Evolutionary conservation across 106 monocot genomes (phyloP).

Genomic region (Allium fistulosum): DNA sequence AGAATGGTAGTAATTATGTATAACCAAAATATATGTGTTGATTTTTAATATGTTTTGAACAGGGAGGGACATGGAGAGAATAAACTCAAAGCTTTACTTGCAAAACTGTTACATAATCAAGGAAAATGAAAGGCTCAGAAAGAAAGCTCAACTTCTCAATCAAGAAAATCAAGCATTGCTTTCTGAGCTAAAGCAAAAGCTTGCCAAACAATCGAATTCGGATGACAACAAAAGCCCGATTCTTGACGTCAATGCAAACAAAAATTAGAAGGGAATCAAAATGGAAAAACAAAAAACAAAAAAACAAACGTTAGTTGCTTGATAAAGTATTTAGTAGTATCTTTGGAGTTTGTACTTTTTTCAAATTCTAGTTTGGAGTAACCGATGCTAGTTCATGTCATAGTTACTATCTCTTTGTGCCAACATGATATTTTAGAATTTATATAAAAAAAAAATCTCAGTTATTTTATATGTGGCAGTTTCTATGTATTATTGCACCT

Average conservation of each 20-base stretch:
- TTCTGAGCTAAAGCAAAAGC: conserved; percentile 57
- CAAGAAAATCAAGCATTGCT: conserved; percentile 75
- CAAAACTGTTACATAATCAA: conserved; percentile 89
- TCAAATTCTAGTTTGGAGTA: neutral
- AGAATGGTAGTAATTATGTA: neutral
- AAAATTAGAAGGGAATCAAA: neutral
- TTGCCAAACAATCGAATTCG: conserved; percentile 13
- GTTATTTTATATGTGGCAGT: no score
- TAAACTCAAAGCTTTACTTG: conserved; percentile 67
- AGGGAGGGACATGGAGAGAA: conserved; percentile 40
- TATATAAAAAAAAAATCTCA: no score
- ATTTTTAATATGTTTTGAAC: neutral
- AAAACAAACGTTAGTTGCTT: neutral
- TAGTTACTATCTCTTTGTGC: conserved; percentile 1
- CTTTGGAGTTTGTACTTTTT: neutral
- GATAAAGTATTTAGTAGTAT: neutral
- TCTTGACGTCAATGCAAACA: conserved; percentile 32
- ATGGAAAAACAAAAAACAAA: neutral
- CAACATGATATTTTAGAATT: neutral
- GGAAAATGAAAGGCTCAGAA: conserved; percentile 86
- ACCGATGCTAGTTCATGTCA: no score
- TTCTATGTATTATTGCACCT: neutral
- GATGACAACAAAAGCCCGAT: conserved; percentile 4
- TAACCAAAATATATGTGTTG: neutral
- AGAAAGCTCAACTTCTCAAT: conserved; percentile 66